phyloP scores from a whole-genome alignment of 2,329 filamentous ascomycete species.

The Cladophialophora bantiana region DNA sequence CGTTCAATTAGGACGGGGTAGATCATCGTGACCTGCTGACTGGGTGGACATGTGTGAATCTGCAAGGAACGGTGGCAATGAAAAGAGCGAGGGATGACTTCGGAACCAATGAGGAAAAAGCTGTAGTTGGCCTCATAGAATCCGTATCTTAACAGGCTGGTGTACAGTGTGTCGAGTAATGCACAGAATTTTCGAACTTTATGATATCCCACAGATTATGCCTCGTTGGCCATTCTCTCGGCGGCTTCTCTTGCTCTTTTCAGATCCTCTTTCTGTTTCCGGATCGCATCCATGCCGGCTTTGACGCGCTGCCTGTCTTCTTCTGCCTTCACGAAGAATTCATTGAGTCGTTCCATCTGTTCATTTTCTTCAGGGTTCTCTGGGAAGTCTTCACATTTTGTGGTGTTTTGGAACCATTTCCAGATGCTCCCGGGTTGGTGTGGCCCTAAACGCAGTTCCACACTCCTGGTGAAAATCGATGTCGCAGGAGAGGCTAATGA shows the following conservation, averaged over 20 bases:
- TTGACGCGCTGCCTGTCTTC: slow-evolving; percentile 50
- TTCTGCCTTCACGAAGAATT: slow-evolving; percentile 47
- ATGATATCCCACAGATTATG: slow-evolving; percentile 2
- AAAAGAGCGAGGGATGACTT: neutral
- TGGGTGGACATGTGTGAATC: neutral
- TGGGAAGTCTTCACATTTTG: slow-evolving; percentile 49
- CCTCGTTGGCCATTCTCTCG: slow-evolving; percentile 49
- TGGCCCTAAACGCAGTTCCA: slow-evolving; percentile 43
- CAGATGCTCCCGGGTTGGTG: slow-evolving; percentile 51
- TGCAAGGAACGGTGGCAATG: neutral
- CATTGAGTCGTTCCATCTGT: slow-evolving; percentile 47
- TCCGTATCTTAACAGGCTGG: neutral
- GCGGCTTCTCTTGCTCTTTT: slow-evolving; percentile 54
- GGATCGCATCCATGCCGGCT: slow-evolving; percentile 51
- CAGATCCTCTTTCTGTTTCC: slow-evolving; percentile 55
- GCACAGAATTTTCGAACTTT: slow-evolving; percentile 9
- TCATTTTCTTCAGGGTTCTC: slow-evolving; percentile 46
- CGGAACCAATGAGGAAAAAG: neutral
- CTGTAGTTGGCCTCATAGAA: neutral
- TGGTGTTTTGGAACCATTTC: slow-evolving; percentile 51
- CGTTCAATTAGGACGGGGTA: neutral
- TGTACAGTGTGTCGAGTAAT: slow-evolving; percentile 14
- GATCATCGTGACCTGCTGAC: neutral
- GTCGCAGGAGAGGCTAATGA: slow-evolving; percentile 41
- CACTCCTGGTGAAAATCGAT: slow-evolving; percentile 47